phyloP scores from a whole-genome alignment of 2,329 filamentous ascomycete genomes.

The Leptosphaerulina australis region DNA sequence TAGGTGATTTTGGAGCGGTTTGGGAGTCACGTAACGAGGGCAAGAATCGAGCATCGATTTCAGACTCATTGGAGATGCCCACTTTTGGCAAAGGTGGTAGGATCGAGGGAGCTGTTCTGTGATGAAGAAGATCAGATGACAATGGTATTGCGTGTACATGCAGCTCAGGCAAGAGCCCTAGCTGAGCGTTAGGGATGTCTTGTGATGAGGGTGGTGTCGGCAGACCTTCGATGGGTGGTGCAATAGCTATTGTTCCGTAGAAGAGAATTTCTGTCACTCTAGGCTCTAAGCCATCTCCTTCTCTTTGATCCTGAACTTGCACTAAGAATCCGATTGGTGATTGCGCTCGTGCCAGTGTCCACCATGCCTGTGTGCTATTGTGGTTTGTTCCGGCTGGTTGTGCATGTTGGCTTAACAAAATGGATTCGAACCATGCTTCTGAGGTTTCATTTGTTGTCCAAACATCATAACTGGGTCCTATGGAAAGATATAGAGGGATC shows the following conservation, averaged over 20 bases:
- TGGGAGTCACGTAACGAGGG: constrained; percentile 34
- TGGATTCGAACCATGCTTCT: constrained; percentile 50
- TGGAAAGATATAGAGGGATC: constrained; percentile 50
- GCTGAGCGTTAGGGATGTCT: constrained; percentile 5
- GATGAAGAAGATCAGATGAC: constrained; percentile 50
- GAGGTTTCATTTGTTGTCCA: constrained; percentile 44
- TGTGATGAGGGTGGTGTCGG: constrained; percentile 45
- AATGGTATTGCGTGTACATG: constrained; percentile 51
- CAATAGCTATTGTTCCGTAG: constrained; percentile 47
- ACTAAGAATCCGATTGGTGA: constrained; percentile 51
- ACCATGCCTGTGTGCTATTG: constrained; percentile 40
- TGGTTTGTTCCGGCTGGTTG: not conserved
- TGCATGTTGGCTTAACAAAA: constrained; percentile 36
- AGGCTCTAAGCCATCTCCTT: constrained; percentile 10
- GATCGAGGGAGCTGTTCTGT: constrained; percentile 7
- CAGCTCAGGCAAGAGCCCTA: constrained; percentile 28
- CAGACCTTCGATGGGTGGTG: constrained; percentile 20
- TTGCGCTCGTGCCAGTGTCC: constrained; percentile 45
- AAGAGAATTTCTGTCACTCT: constrained; percentile 54
- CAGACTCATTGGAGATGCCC: not conserved
- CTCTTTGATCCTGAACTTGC: constrained; percentile 28
- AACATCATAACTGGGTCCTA: constrained; percentile 48
- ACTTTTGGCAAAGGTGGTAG: constrained; percentile 16
- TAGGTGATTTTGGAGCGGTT: constrained; percentile 37
- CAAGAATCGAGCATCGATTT: constrained; percentile 43